Evolutionary conservation across 2,329 filamentous ascomycete species (phyloP), one percentile per base, ranked within the genome.

Genomic region (Xylariaceae sp.): DNA sequence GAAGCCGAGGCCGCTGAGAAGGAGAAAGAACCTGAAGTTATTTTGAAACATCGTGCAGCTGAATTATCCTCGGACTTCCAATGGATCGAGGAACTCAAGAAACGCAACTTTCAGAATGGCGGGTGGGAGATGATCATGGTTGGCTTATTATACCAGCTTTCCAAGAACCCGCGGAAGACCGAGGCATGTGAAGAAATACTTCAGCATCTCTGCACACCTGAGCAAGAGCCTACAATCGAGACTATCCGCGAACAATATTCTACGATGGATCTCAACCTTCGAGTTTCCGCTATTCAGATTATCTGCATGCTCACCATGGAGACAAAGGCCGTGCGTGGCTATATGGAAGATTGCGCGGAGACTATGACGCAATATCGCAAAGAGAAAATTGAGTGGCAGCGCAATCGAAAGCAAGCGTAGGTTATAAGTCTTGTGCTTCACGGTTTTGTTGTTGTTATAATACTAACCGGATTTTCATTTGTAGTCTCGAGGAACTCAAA

Each of bases 281-380:
- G 93, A 13, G 83, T 93, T 38, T 81, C 86, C 58, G 88, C 87
- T 18, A 77, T 99, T 42, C 88, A 97, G 66, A 87, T 95, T 34
- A 82, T 97, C 50, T 90, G 90, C 68, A 86, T 93, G 76, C 77
- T 97, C 55, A 92, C 89, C 2, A 80, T 92, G 50, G 87, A 91
- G 64, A 97, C 94, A 0, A 92, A 90, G 67, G 86, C 88, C 2
- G 82, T 97, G 60, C 86, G 93, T 48, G 86, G 84, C 14, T 96
- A 95, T 67, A 88, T 99, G 77, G 90, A 96, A 60, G 87, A 93
- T 57, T 96, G 92, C 72, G 90, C 88, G 58, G 89, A 93, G 65
- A 89, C 90, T 48, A 97, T 97, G 92, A 99, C 94, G 1, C 84
- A 86, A 49, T 90, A 95, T 65, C 86, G 94, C 45, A 99, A 99